A percentile compares a stretch with the other conserved stretches of the same genome.
Evolutionary conservation across 2,329 filamentous ascomycete genomes (phyloP).

Genomic region (Sarocladium brachiariae): DNA sequence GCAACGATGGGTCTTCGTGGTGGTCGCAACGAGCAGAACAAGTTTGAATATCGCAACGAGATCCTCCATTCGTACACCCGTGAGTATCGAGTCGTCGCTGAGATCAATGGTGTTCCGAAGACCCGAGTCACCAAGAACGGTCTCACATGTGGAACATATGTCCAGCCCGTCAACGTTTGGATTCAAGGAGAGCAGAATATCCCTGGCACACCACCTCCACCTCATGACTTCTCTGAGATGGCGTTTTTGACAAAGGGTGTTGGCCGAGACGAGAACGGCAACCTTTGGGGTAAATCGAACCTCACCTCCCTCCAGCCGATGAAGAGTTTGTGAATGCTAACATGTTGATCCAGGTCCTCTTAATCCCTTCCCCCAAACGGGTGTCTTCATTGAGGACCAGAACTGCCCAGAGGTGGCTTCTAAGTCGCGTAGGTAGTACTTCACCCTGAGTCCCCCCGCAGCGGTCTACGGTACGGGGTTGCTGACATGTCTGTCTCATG

Average conservation of each 20-base stretch:
- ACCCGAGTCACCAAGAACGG: conserved; percentile 27
- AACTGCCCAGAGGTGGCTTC: background rate
- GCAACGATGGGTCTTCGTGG: conserved; percentile 23
- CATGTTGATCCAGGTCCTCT: conserved; percentile 18
- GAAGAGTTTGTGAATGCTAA: no score
- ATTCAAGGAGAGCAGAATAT: conserved; percentile 29
- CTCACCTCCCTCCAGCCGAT: no score
- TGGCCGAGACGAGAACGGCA: conserved; percentile 26
- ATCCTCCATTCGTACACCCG: conserved; percentile 25
- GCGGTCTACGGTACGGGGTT: no score
- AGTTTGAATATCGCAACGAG: conserved; percentile 28
- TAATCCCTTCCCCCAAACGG: conserved; percentile 30
- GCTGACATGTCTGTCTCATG: no score
- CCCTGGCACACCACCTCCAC: conserved; percentile 26
- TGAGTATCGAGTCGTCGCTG: conserved; percentile 27
- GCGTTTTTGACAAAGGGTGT: conserved; percentile 28
- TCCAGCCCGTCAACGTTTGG: conserved; percentile 26
- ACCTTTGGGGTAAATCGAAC: conserved; percentile 24
- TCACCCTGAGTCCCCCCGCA: no score
- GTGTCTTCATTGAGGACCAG: conserved; percentile 22
- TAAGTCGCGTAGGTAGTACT: background rate
- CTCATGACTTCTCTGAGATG: conserved; percentile 29
- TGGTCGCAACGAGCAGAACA: conserved; percentile 25
- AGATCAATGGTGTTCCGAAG: conserved; percentile 24
- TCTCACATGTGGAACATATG: conserved; percentile 26